Evolutionary conservation across 1,284 basidiomycete species (phyloP).

Genomic region (Lentinula novae-zelandiae): DNA sequence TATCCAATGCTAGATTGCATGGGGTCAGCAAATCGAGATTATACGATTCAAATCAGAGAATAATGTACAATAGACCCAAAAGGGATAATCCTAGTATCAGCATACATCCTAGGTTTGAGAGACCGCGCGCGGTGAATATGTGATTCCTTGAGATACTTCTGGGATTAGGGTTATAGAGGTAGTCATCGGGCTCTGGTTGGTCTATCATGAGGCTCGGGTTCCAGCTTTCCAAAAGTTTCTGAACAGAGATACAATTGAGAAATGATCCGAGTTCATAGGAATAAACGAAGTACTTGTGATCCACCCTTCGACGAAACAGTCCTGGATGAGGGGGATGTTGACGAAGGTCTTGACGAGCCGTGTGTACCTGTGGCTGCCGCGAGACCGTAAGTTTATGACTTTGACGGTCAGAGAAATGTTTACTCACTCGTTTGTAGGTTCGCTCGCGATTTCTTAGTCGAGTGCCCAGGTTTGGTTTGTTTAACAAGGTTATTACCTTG

Average conservation of each 20-base stretch:
- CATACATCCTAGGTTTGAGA: conserved; percentile 76
- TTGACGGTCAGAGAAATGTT: no score
- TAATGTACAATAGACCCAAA: conserved; percentile 75
- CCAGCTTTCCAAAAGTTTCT: not conserved
- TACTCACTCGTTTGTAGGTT: no score
- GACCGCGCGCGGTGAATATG: conserved; percentile 56
- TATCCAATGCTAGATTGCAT: conserved; percentile 20
- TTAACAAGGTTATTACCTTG: no score
- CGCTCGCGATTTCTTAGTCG: no score
- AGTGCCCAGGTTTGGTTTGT: no score
- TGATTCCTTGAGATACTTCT: not conserved
- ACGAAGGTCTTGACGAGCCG: not conserved
- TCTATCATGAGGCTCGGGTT: not conserved
- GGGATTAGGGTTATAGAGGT: conserved; percentile 1
- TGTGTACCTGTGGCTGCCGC: not conserved
- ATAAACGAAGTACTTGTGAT: not conserved
- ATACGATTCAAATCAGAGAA: conserved; percentile 42
- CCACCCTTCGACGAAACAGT: not conserved
- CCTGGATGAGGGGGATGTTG: not conserved
- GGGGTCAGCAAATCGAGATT: not conserved
- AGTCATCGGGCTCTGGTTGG: conserved; percentile 4
- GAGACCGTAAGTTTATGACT: no score
- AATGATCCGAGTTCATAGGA: not conserved
- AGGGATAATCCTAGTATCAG: conserved; percentile 56
- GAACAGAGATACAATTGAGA: not conserved